These are phyloP conservation scores for Citrus medica DNA, from an alignment of 345 rosid species.

Conservation along the genomic window DNA sequence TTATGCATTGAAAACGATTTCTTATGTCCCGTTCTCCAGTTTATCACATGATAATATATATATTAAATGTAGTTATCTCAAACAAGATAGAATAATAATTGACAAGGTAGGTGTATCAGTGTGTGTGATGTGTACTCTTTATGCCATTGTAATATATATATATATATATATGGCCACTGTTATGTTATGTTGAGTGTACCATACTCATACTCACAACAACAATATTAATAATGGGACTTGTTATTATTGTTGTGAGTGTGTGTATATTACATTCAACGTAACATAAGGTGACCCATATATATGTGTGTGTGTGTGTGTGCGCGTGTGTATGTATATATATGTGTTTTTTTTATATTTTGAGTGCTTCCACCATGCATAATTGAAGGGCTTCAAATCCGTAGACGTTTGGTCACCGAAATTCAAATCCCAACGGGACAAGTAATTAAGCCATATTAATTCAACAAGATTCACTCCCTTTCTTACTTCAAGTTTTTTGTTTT, in stretches of 20 bases:
- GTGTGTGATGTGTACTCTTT: not conserved
- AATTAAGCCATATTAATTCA: not conserved
- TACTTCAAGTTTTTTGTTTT: not conserved
- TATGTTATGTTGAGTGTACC: too few species aligned
- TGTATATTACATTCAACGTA: too few species aligned
- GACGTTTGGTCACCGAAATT: slow-evolving; percentile 10
- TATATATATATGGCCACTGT: too few species aligned
- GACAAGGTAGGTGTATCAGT: slow-evolving; percentile 1
- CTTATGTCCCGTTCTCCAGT: not conserved
- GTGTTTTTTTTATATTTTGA: too few species aligned
- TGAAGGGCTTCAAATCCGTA: not conserved
- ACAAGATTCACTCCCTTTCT: not conserved
- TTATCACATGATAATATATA: not conserved
- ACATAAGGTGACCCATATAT: too few species aligned
- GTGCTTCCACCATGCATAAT: not conserved
- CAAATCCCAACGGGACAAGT: not conserved
- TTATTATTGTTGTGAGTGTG: too few species aligned
- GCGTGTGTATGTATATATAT: not conserved
- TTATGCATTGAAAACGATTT: slow-evolving; percentile 15
- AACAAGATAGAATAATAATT: not conserved
- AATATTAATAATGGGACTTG: too few species aligned
- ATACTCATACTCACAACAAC: too few species aligned
- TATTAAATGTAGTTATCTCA: not conserved
- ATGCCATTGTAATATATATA: not conserved
- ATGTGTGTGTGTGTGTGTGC: not conserved